Evolutionary conservation across 2,329 filamentous ascomycete genomes (phyloP), one percentile per base, ranked within the genome.

Genomic region (Fusarium citri): DNA sequence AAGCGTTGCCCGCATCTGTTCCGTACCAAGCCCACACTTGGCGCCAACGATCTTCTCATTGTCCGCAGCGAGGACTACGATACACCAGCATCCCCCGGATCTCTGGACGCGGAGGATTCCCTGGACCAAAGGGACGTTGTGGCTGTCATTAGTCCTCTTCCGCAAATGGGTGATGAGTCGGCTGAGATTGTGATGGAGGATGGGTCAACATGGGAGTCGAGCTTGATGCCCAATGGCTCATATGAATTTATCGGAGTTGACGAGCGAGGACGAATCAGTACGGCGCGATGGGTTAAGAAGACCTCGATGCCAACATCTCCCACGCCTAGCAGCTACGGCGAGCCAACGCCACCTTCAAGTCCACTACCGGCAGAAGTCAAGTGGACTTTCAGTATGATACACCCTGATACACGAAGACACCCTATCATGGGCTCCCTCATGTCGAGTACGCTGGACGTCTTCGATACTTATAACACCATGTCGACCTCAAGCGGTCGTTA

Each of bases 351-450:
- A 6, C 66, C 77, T 6, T 71, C 66, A 9, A 75, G 70, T 42
- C 72, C 72, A 15, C 48, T 73, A 1, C 69, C 78, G 4, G 65
- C 75, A 2, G 86, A 88, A 48, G 82, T 80, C 60, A 89, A 88
- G 76, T 94, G 90, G 81, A 93, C 89, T 11, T 95, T 95, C 77
- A 94, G 91, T 80, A 88, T 93, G 66, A 89, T 95, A 73, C 88
- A 92, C 71, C 88, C 91, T 0, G 86, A 86, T 48, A 88, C 87
- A 11, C 85, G 91, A 34, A 88, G 90, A 15, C 92, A 95, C 75
- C 92, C 93, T 7, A 88, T 94, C 74, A 86, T 94, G 80, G 92
- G 91, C 1, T 88, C 86, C 4, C 83, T 95, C 46, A 90, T 87
- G 6, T 85, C 85, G 15, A 83, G 84, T 7, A 87, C 85, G 15